Evolutionary conservation across 192 early-diverging fungal species (phyloP), one percentile per base, ranked within the genome.

Genomic region (Coemansia javaensis): DNA sequence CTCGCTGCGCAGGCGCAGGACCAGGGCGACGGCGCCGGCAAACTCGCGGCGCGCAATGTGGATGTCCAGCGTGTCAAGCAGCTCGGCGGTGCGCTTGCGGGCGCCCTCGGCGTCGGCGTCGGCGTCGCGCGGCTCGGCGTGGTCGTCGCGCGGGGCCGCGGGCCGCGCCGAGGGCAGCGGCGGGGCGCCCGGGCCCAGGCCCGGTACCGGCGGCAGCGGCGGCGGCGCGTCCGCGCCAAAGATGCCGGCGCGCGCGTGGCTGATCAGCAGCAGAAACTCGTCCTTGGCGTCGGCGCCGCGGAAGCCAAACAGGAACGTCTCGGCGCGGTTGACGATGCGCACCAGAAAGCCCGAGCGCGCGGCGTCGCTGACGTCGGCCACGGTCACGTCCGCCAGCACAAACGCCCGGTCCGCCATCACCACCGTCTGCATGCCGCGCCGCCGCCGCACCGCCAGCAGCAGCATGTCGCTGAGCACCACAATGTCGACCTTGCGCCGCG

Each of bases 21-120:
- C 63, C 28, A 64, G 54, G 28, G 41, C 56, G 2, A 91, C 89
- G 7, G 91, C 89, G n/a, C 65, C 56, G 30, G 89, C 85, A 67
- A 96, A 96, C 51, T 96, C 91, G 30, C 93, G 73, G 23, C 89
- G 81, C 0, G 93, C 94, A 77, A 99, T 94, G 22, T 86, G 64
- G 7, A 99, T 92, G 44, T 97, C 96, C 36, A 99, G 63, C 39
- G 89, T 84, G 63, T 97, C 92, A 6, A 86, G 77, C 38, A 93
- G 79, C 46, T 91, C 85, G 36, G 74, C 77, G 13, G 91, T 31
- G 1, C 52, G 60, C 47, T 37, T 33, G 27, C 45, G 39, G 15
- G 28, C 28, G 5, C 28, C 28, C 5, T 49, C 30, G 3, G 44
- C 53, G 12, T 43, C 56, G 2, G 43, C 13, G 23, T 32, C 24